These are phyloP conservation scores for Aspergillus uvarum DNA, from an alignment of 2,329 filamentous ascomycete genomes.

Conservation along the genomic window DNA sequence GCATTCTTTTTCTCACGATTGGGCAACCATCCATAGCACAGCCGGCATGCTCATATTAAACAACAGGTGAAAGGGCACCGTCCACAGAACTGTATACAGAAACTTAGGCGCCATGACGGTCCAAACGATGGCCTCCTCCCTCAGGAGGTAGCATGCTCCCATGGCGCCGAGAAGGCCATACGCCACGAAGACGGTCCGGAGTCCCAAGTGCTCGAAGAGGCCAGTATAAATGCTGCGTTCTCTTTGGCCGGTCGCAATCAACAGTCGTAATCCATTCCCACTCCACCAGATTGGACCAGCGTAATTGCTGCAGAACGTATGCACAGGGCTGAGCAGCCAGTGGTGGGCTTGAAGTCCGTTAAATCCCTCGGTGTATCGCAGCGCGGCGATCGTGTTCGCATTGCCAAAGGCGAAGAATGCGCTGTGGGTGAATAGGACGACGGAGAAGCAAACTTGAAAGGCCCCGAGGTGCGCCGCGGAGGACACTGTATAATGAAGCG, in stretches of 20 bases:
- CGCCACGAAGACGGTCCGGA: background rate
- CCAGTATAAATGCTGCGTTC: background rate
- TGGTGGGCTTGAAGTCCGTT: conserved; percentile 1
- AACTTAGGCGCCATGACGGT: background rate
- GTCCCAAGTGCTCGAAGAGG: background rate
- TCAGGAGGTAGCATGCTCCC: background rate
- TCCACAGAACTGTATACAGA: background rate
- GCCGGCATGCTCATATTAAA: background rate
- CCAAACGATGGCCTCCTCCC: background rate
- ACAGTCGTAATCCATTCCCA: background rate
- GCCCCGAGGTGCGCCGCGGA: no score
- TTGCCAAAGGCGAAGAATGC: background rate
- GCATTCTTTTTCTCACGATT: no score
- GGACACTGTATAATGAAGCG: no score
- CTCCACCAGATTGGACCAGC: background rate
- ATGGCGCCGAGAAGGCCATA: background rate
- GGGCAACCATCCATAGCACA: background rate
- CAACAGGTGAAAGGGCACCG: background rate
- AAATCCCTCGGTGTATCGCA: background rate
- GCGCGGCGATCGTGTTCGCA: background rate
- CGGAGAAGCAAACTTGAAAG: background rate
- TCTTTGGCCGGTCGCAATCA: background rate
- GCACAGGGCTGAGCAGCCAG: conserved; percentile 1
- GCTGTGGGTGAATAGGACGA: background rate
- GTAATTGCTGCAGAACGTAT: conserved; percentile 1